Evolutionary conservation across 2,329 filamentous ascomycete genomes (phyloP), one percentile per base, ranked within the genome.

Genomic region (Fusarium albosuccineum): DNA sequence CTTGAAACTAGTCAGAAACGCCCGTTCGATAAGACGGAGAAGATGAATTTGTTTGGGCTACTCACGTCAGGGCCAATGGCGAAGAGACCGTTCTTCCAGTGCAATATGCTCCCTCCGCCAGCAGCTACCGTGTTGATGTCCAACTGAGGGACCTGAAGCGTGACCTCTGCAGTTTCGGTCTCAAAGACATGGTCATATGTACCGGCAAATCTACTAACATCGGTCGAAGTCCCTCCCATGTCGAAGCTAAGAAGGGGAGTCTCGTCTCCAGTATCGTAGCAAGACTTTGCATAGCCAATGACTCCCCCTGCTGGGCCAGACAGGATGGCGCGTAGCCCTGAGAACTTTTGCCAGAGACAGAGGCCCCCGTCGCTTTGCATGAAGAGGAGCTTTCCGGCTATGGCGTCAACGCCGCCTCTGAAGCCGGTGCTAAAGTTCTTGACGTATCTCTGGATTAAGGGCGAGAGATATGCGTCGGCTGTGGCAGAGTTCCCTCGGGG

Each of bases 61-160:
- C n/a, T n/a, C n/a, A n/a, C 95, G 74, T 97, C 93, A 1, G 94
- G 94, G 0, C 94, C 94, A 4, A 97, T 93, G 0, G 94, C 91
- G 70, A 97, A 97, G 1, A 97, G 82, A 1, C 94, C 93, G 68
- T 97, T 97, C 64, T 88, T 88, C 86, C 92, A 97, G 78, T 94
- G 94, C 3, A 97, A 83, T 40, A 90, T 85, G 0, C 91, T 94
- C 7, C 93, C 93, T 66, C 94, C 94, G 40, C 94, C 94, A 2
- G 94, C 94, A 6, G 94, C 94, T 1, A 97, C 94, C 0, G 94
- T 97, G 78, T 97, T 97, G 80, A 97, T 97, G 74, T 97, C 93
- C 1, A 97, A 84, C 74, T 97, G 93, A 0, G 94, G 94, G 1
- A 91, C 94, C 73, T 97, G 93, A 27, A 97, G 95, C 0, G 93